Percentiles rank a stretch among this genome's conserved stretches.
phyloP scores from a whole-genome alignment of 805 yeast genomes.

The Yamadazyma ubonensis region DNA sequence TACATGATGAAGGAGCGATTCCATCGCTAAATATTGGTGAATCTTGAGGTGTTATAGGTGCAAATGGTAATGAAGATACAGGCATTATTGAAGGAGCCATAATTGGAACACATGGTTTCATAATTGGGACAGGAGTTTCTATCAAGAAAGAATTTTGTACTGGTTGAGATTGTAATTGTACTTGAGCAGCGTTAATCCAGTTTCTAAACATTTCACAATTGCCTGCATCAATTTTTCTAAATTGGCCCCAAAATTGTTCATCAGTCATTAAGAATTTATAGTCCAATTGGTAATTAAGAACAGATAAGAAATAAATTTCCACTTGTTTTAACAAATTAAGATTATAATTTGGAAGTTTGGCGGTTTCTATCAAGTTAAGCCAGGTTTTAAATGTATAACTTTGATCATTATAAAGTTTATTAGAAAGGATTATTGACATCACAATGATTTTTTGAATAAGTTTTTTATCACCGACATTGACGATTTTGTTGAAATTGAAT shows the following conservation, averaged over 20 bases:
- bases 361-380: constrained; percentile 29
- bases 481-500: constrained; percentile 11
- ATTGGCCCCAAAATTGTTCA: constrained; percentile 23
- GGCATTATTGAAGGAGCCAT: constrained; percentile 1
- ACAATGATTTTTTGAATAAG: constrained; percentile 24
- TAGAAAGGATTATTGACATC: constrained; percentile 28
- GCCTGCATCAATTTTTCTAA: constrained; percentile 7
- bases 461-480: constrained; percentile 10
- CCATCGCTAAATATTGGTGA: constrained; percentile 4
- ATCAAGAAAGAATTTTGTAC: constrained; percentile 1
- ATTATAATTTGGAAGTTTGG: constrained; percentile 19
- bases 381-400: constrained; percentile 52
- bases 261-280: constrained; percentile 22
- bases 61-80: constrained; percentile 2
- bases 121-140: too few species aligned
- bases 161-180: background rate
- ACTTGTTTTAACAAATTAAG: constrained; percentile 26
- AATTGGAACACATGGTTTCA: too few species aligned
- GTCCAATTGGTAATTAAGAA: constrained; percentile 27
- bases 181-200: constrained; percentile 1
- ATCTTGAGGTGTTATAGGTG: constrained; percentile 13
- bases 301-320: constrained; percentile 27
- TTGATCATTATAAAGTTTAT: constrained; percentile 50
- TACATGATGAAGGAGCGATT: background rate
- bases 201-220: constrained; percentile 4